These are phyloP conservation scores for Berberis thunbergii DNA, from an alignment of 164 flowering plant species.

Conservation along the genomic window DNA sequence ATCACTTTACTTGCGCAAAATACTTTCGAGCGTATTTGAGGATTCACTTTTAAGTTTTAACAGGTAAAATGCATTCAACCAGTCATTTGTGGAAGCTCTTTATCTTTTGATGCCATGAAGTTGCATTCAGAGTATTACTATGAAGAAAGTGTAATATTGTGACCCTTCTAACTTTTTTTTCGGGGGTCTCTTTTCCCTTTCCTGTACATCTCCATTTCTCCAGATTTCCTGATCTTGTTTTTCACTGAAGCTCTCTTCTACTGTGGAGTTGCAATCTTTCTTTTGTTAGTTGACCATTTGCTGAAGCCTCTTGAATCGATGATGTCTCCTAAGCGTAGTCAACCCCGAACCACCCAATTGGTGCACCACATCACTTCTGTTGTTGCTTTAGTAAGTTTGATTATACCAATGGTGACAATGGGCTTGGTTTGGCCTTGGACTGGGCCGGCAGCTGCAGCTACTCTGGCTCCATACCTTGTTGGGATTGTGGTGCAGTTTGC, in stretches of 20 bases:
- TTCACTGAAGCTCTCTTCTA: conserved; percentile 96
- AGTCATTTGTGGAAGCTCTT: too few species aligned
- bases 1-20: conserved; percentile 72
- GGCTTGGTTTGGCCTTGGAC: conserved; percentile 99
- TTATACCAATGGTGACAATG: conserved; percentile 91
- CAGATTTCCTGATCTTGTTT: conserved; percentile 97
- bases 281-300: conserved; percentile 49
- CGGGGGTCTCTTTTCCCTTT: too few species aligned
- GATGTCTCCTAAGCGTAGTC: conserved; percentile 16
- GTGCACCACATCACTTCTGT: conserved; percentile 67
- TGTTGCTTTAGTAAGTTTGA: conserved; percentile 63
- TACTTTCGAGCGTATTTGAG: conserved; percentile 76
- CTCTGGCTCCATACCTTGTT: conserved; percentile 94
- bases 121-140: too few species aligned
- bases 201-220: too few species aligned
- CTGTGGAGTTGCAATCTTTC: conserved; percentile 78
- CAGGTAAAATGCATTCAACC: conserved; percentile 31
- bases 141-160: too few species aligned
- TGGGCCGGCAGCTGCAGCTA: conserved; percentile 98
- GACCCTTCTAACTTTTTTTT: too few species aligned
- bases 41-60: conserved; percentile 91
- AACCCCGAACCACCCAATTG: conserved; percentile 22
- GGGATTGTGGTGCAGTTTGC: conserved; percentile 93
- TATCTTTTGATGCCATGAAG: too few species aligned
- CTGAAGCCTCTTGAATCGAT: conserved; percentile 28